Evolutionary conservation across 2,329 filamentous ascomycete species (phyloP).

Genomic region (Fusarium austroafricanum): DNA sequence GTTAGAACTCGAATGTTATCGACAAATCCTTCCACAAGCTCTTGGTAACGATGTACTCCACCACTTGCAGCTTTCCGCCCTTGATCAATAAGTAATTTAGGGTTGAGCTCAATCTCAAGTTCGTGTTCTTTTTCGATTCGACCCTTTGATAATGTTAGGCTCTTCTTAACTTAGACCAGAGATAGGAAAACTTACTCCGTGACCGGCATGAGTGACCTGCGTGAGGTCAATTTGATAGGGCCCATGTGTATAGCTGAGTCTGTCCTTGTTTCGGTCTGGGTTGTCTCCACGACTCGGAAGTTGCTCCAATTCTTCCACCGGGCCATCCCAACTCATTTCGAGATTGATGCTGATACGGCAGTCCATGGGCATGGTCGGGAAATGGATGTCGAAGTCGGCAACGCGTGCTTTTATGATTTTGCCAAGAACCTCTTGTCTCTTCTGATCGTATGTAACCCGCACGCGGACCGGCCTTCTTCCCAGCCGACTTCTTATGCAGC

Average conservation of each 20-base stretch:
- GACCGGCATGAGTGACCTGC: slow-evolving; percentile 74
- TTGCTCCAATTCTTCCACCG: slow-evolving; percentile 67
- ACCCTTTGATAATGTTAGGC: slow-evolving; percentile 49
- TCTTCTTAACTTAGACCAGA: not conserved
- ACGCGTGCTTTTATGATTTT: slow-evolving; percentile 95
- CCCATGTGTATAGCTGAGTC: slow-evolving; percentile 89
- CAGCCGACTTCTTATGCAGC: slow-evolving; percentile 70
- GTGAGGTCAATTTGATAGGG: slow-evolving; percentile 93
- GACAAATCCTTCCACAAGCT: slow-evolving; percentile 77
- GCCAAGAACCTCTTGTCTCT: slow-evolving; percentile 74
- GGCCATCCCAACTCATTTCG: slow-evolving; percentile 86
- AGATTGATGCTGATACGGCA: slow-evolving; percentile 95
- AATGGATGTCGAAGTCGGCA: slow-evolving; percentile 86
- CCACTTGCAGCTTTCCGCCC: slow-evolving; percentile 65
- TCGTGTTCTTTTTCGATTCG: slow-evolving; percentile 77
- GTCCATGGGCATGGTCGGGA: slow-evolving; percentile 82
- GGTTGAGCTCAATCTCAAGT: slow-evolving; percentile 81
- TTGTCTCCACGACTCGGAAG: slow-evolving; percentile 51
- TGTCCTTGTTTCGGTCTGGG: slow-evolving; percentile 83
- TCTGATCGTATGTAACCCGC: slow-evolving; percentile 81
- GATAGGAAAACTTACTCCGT: slow-evolving; percentile 51
- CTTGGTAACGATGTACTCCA: slow-evolving; percentile 70
- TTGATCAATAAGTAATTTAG: slow-evolving; percentile 72
- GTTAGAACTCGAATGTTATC: slow-evolving; percentile 76
- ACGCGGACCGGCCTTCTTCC: slow-evolving; percentile 57